A percentile compares a stretch with the other conserved stretches of the same genome.
These are phyloP conservation scores for Porcisia deanei DNA, from an alignment of 208 protist species.

Conservation along the genomic window DNA sequence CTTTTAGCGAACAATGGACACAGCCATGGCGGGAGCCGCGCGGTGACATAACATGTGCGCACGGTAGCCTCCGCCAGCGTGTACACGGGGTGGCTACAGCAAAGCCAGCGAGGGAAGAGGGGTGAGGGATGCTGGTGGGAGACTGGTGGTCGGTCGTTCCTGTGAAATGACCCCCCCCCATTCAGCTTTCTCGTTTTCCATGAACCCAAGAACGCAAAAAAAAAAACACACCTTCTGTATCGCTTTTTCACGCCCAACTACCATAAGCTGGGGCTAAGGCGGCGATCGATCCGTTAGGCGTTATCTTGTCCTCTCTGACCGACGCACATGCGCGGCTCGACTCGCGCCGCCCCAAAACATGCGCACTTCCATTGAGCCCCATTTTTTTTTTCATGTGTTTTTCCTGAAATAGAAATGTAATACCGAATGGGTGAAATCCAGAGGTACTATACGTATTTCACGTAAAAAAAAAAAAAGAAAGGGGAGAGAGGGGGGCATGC, in stretches of 20 bases:
- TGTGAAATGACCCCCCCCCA: neutral
- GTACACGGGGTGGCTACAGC: neutral
- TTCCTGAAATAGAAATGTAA: neutral
- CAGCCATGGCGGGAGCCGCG: neutral
- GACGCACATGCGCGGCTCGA: neutral
- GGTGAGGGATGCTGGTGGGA: neutral
- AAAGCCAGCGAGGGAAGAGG: neutral
- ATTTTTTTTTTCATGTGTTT: neutral
- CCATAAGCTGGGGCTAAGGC: neutral
- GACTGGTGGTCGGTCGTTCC: neutral
- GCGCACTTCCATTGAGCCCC: neutral
- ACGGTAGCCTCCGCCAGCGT: neutral
- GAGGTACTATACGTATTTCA: too few species aligned
- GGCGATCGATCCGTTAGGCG: neutral
- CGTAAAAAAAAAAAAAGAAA: too few species aligned
- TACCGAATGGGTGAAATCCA: too few species aligned
- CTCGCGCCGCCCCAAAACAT: neutral
- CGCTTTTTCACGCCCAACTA: neutral
- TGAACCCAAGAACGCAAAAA: neutral
- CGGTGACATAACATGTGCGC: neutral
- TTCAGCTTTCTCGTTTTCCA: neutral
- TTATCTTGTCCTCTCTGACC: neutral
- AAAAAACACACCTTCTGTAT: neutral
- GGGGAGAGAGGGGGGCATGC: too few species aligned
- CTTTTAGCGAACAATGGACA: neutral